Evolutionary conservation across 2,329 filamentous ascomycete genomes (phyloP), one percentile per base, ranked within the genome.

Genomic region (Ciborinia camelliae): DNA sequence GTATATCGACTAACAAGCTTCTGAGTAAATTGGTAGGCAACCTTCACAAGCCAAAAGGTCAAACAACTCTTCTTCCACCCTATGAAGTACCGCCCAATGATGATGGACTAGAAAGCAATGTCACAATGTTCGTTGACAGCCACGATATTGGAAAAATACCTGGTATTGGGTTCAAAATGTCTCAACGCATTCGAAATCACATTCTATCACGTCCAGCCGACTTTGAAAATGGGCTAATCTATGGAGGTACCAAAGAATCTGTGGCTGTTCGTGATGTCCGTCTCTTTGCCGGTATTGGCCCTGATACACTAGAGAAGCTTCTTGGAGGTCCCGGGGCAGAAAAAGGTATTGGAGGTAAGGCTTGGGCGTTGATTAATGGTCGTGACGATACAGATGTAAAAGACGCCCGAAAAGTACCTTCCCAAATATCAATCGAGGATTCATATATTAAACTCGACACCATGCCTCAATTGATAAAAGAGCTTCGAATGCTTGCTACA

Each of bases 361-460:
- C 92, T 3, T 98, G 92, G 92, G 81, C 80, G 23, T 80, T 97
- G 8, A 78, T 98, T 2, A 89, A 97, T 74, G 94, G 93, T 7
- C 81, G 92, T 35, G 94, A 98, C 75, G 79, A 86, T 61, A 81
- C 84, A 0, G 87, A 91, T 65, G 92, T 98, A 23, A 86, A 87
- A 58, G 82, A 87, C 68, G 89, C 87, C 2, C 85, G 85, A 70
- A 84, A 87, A 52, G 77, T 96, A 1, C 94, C 94, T 0, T 87
- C 86, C 1, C 93, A 97, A 76, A 96, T 98, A 74, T 95, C 91
- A 75, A 95, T 98, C 68, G 94, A 98, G 74, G 93, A 98, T 77
- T 95, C 92, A 20, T 98, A 96, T 75, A 83, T 85, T 30, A 86
- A 87, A 0, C 79, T 97, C 1, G 84, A 89, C 69, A 86, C 82